Evolutionary conservation across 148 eudicot species (phyloP), one percentile per base, ranked within the genome.

Genomic region (Rhododendron ferrugineum): DNA sequence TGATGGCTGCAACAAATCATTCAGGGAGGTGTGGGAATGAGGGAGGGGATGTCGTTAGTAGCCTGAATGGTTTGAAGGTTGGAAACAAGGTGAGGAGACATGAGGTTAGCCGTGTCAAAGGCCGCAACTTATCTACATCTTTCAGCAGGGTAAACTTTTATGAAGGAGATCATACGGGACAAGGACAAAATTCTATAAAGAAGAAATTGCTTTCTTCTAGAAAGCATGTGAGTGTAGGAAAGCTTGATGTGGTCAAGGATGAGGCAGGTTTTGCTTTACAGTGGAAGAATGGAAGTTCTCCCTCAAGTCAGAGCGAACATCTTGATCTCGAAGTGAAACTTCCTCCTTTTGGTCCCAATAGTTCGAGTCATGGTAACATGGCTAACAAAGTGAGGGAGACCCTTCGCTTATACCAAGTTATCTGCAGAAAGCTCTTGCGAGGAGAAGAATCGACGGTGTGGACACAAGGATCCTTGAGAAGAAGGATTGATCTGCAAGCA

Each of bases 361-460:
- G 87, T 70, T 89, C 92, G 10, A 75, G 88, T 82, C 79, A 81
- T 72, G 88, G 89, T 81, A 92, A 90, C 80, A 87, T 87, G 80
- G 95, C 97, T 26, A 83, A 86, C 64, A 92, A 86, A 91, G 97
- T 94, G 52, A 89, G 93, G 82, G 98, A 96, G 83, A 88, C 91
- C 44, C 90, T 95, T 37, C 87, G 93, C 52, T 84, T 91, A 42
- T 95, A 92, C 87, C 94, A 93, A 78, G 90, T 68, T 70, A 79
- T 93, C 81, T 90, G 92, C 73, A 90, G 97, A 86, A 95, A 96
- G 88, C 85, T 94, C 75, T 85, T 91, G 89, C 97, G 91, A 89
- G 89, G 89, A 72, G 95, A 95, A 84, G 93, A 91, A 82, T 66
- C 90, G 66, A 88, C 64, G 36, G 14, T 82, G 8, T 85, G 62